These are phyloP conservation scores for Mucor circinelloides DNA, from an alignment of 371 early-diverging fungal species.

Conservation along the genomic window DNA sequence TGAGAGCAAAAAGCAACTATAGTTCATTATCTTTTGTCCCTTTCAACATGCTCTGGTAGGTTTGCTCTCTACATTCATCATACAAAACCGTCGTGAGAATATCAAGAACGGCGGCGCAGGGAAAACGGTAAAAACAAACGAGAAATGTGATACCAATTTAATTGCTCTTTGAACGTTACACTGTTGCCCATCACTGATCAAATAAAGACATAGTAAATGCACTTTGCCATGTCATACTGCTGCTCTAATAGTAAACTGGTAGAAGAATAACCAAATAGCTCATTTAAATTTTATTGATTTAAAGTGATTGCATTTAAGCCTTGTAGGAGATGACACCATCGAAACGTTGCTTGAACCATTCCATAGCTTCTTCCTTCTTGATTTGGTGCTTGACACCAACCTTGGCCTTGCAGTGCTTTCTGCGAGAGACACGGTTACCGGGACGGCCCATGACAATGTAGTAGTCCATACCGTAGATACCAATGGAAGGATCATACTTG, in stretches of 20 bases:
- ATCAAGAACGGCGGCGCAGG: background rate
- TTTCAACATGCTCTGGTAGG: too few relatives aligned
- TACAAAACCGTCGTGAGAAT: background rate
- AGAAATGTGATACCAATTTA: background rate
- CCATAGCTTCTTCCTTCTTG: slow-evolving; percentile 60
- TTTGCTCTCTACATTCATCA: background rate
- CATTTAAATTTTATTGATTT: background rate
- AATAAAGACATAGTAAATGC: too few relatives aligned
- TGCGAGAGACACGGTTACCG: slow-evolving; percentile 95
- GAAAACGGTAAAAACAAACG: background rate
- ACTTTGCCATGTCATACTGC: background rate
- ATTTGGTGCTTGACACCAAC: slow-evolving; percentile 96
- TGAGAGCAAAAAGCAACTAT: too few relatives aligned
- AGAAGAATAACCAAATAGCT: background rate
- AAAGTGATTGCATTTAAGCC: slow-evolving; percentile 5
- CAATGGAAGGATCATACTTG: slow-evolving; percentile 99
- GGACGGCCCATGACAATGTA: slow-evolving; percentile 98
- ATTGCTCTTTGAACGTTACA: background rate
- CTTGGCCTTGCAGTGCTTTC: slow-evolving; percentile 88
- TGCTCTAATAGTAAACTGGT: background rate
- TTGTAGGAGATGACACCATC: slow-evolving; percentile 20
- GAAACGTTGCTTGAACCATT: slow-evolving; percentile 30
- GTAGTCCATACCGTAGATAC: slow-evolving; percentile 99
- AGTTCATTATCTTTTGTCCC: too few relatives aligned
- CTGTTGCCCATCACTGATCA: background rate